Evolutionary conservation across 2,329 filamentous ascomycete genomes (phyloP).

Genomic region (Trichoderma atroviride): DNA sequence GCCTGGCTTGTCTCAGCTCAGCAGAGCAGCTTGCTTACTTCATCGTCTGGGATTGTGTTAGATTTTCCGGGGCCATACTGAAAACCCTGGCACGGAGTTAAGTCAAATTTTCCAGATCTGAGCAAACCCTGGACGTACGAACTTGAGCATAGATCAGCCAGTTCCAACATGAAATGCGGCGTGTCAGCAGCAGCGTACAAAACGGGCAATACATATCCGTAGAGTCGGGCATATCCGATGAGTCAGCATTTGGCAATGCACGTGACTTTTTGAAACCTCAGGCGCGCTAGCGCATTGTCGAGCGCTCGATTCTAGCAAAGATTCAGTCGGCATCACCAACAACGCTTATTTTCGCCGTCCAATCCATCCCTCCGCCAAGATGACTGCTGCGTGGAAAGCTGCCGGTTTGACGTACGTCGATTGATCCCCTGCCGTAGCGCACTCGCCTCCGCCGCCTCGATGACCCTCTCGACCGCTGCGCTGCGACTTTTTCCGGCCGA

Average conservation of each 20-base stretch:
- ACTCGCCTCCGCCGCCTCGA: neutral
- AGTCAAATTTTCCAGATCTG: neutral
- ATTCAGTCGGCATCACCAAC: slow-evolving; percentile 42
- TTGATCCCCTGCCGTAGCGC: slow-evolving; percentile 31
- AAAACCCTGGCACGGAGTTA: neutral
- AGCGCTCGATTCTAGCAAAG: slow-evolving; percentile 41
- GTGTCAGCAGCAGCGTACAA: neutral
- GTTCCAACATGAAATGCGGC: neutral
- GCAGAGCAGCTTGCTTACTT: slow-evolving; percentile 11
- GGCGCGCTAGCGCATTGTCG: slow-evolving; percentile 34
- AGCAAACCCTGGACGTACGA: neutral
- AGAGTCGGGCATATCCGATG: neutral
- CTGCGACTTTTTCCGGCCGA: slow-evolving; percentile 16
- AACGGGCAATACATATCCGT: neutral
- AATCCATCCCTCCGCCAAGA: slow-evolving; percentile 61
- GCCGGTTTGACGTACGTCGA: slow-evolving; percentile 88
- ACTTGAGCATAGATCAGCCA: neutral
- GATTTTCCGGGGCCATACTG: neutral
- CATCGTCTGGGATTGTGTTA: neutral
- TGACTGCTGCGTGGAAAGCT: slow-evolving; percentile 98
- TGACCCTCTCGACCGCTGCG: neutral
- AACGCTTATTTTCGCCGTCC: slow-evolving; percentile 36
- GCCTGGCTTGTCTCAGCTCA: slow-evolving; percentile 4
- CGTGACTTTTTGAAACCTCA: slow-evolving; percentile 36
- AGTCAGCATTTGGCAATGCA: slow-evolving; percentile 9